A percentile compares a stretch with the other conserved stretches of the same genome.
Conservation (phyloP, 2,329 filamentous ascomycete species). For the Paecilomyces fulvus region DNA sequence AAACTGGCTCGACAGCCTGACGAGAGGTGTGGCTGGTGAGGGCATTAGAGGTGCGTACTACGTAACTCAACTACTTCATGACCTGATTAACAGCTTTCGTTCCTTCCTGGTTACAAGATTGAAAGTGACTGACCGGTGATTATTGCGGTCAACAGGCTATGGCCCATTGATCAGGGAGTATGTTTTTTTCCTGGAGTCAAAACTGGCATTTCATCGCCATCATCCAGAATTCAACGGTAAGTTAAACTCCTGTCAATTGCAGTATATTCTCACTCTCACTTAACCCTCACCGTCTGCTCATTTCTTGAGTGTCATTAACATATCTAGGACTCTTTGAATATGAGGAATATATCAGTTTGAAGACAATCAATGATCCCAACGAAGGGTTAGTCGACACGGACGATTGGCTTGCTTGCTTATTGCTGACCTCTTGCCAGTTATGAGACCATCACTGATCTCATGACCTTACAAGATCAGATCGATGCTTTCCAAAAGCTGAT, state of each 20-base stretch:
- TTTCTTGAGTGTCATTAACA: slow-evolving; percentile 5
- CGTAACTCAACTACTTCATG: background rate
- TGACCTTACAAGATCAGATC: slow-evolving; percentile 96
- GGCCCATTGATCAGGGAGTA: slow-evolving; percentile 92
- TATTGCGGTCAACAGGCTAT: slow-evolving; percentile 49
- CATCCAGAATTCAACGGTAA: slow-evolving; percentile 94
- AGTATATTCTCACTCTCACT: background rate
- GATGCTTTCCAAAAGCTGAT: slow-evolving; percentile 98
- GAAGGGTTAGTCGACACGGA: slow-evolving; percentile 57
- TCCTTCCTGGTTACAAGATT: slow-evolving; percentile 4
- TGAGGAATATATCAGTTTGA: slow-evolving; percentile 96
- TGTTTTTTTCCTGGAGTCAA: slow-evolving; percentile 87
- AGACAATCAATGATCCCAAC: slow-evolving; percentile 96
- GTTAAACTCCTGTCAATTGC: slow-evolving; percentile 5
- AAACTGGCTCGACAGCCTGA: slow-evolving; percentile 86
- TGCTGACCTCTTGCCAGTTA: slow-evolving; percentile 39
- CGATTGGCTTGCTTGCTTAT: background rate
- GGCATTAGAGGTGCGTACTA: slow-evolving; percentile 61
- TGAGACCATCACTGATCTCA: slow-evolving; percentile 93
- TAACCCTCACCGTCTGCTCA: background rate
- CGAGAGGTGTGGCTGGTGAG: slow-evolving; percentile 71
- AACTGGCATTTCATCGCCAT: slow-evolving; percentile 91
- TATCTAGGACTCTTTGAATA: slow-evolving; percentile 78
- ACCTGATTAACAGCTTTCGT: background rate
- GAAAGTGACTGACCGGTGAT: background rate